These are phyloP conservation scores for Botryotinia globosa DNA, from an alignment of 2,329 filamentous ascomycete species.

Conservation along the genomic window DNA sequence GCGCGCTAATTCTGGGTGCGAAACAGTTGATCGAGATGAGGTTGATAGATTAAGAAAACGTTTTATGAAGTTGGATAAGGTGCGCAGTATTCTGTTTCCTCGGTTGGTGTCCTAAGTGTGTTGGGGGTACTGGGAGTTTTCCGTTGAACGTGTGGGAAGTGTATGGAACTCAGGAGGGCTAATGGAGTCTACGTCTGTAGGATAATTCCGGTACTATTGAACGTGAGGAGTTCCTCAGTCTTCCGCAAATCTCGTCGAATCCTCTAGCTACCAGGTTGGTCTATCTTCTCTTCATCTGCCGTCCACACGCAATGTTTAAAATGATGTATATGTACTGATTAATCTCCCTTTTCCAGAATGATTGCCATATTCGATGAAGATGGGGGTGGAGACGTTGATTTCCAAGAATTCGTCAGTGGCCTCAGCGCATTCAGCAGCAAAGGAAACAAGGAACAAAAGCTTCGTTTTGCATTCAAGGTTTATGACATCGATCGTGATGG, in stretches of 20 bases:
- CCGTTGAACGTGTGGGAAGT: neutral
- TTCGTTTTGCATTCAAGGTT: slow-evolving; percentile 97
- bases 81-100: slow-evolving; percentile 42
- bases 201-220: slow-evolving; percentile 98
- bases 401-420: slow-evolving; percentile 96
- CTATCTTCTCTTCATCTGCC: slow-evolving; percentile 2
- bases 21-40: slow-evolving; percentile 88
- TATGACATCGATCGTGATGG: slow-evolving; percentile 99
- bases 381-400: slow-evolving; percentile 95
- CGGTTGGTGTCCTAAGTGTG: neutral
- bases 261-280: slow-evolving; percentile 84
- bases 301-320: neutral
- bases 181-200: slow-evolving; percentile 46
- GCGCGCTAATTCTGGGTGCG: slow-evolving; percentile 14
- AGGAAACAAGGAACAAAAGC: slow-evolving; percentile 98
- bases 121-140: neutral
- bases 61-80: slow-evolving; percentile 99
- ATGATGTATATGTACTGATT: neutral
- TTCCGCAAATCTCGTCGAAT: slow-evolving; percentile 97
- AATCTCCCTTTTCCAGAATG: slow-evolving; percentile 60
- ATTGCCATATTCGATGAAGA: slow-evolving; percentile 99
- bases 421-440: slow-evolving; percentile 95
- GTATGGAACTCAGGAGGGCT: neutral
- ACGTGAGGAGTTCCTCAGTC: slow-evolving; percentile 93
- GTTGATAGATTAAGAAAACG: slow-evolving; percentile 93